Conservation (phyloP, 129 eudicot genomes). For the Kitagawia praeruptora region DNA sequence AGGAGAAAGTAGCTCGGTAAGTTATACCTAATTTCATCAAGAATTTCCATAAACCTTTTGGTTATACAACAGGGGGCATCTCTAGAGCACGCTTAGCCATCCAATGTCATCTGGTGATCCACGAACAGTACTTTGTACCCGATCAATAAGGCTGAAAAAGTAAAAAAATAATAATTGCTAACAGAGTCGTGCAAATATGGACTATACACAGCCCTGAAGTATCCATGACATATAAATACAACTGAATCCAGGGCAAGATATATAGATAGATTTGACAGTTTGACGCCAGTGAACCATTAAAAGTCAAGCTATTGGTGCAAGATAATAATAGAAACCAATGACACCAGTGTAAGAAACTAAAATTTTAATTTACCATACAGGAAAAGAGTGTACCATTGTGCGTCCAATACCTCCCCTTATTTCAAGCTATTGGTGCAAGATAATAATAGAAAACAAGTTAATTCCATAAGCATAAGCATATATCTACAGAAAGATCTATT, state of each 20-base stretch:
- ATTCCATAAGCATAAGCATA: too few species aligned
- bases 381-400: too few species aligned
- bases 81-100: slow-evolving; percentile 70
- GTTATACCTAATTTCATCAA: slow-evolving; percentile 73
- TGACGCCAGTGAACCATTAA: not conserved
- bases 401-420: too few species aligned
- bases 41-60: slow-evolving; percentile 71
- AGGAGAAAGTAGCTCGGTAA: not conserved
- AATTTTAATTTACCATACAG: too few species aligned
- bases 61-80: slow-evolving; percentile 94
- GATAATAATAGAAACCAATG: too few species aligned
- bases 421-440: too few species aligned
- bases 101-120: slow-evolving; percentile 98
- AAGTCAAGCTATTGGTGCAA: too few species aligned
- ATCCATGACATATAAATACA: not conserved
- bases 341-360: too few species aligned
- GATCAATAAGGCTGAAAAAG: slow-evolving; percentile 61
- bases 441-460: too few species aligned
- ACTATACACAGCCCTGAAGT: not conserved
- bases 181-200: not conserved
- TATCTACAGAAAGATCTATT: too few species aligned
- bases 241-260: not conserved
- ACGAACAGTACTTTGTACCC: slow-evolving; percentile 72
- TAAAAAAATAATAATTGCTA: not conserved
- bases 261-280: not conserved